These are phyloP conservation scores for Neofusicoccum sp. DNA, from an alignment of 2,329 filamentous ascomycete genomes.

Conservation along the genomic window DNA sequence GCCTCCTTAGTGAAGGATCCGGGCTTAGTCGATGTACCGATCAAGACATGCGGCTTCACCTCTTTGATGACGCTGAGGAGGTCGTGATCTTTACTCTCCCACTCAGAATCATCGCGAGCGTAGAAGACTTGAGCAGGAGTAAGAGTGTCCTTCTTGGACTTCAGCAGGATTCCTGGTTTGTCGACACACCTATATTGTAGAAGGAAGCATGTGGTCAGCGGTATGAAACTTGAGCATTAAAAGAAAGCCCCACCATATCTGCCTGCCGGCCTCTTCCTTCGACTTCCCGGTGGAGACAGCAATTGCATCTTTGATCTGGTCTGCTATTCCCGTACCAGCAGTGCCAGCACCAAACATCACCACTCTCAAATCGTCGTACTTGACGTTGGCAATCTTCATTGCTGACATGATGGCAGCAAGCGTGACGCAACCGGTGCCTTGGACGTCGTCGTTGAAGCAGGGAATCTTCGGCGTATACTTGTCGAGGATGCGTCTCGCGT, in stretches of 20 bases:
- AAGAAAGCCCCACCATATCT: conserved; percentile 66
- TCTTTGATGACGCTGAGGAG: conserved; percentile 69
- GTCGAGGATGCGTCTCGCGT: conserved; percentile 76
- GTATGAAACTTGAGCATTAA: neutral
- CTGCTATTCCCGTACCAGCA: conserved; percentile 82
- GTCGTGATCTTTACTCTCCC: conserved; percentile 59
- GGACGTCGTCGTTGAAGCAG: conserved; percentile 91
- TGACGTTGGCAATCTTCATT: conserved; percentile 67
- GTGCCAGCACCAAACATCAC: conserved; percentile 80
- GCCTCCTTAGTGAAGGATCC: conserved; percentile 75
- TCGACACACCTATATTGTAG: conserved; percentile 67
- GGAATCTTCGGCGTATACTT: conserved; percentile 72
- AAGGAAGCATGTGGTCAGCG: neutral
- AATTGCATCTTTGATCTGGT: conserved; percentile 81
- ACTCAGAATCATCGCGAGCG: conserved; percentile 65
- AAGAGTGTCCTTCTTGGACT: conserved; percentile 61
- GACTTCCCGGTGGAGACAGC: conserved; percentile 66
- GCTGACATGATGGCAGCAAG: conserved; percentile 80
- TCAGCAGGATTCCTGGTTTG: conserved; percentile 75
- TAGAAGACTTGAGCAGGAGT: conserved; percentile 70
- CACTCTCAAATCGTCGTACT: conserved; percentile 69
- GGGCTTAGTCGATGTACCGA: conserved; percentile 81
- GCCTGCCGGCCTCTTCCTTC: conserved; percentile 73
- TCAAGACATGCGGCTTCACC: conserved; percentile 77
- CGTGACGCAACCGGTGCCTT: conserved; percentile 86